Evolutionary conservation across 257 asterid species (phyloP), one percentile per base, ranked within the genome.

Genomic region (Petunia secreta): DNA sequence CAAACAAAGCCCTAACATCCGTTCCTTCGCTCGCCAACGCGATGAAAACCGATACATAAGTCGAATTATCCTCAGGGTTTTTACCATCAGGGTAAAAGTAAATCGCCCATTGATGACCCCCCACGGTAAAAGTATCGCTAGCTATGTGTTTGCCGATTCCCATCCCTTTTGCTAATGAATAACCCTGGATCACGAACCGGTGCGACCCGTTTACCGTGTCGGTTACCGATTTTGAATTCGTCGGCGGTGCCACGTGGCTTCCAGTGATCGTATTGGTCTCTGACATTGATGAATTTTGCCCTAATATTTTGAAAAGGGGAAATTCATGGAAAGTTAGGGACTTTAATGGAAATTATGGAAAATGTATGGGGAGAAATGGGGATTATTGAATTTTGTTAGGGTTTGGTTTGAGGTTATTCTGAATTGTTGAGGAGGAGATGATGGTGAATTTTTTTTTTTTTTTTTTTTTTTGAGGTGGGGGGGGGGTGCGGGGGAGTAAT

Each of bases 21-120:
- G 95, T 89, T 43, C 97, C 97, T 83, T 93, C 97, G 81, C 97
- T 93, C 2, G 92, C 97, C 77, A 93, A 63, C 41, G 97, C 97
- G 62, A 93, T 93, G 59, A 93, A 93, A 37, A 89, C 97, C 54
- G 97, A 93, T 0, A 93, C 97, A 36, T 93, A 90, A 0, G 93
- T 84, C 2, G 91, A 89, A 83, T 86, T 92, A 80, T 93, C 97
- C 85, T 93, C 97, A 0, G 92, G 95, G 52, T 91, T 92, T 34
- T 92, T 92, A 36, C 96, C 97, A 66, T 92, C 97, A 1, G 97
- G 97, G 73, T 92, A 92, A 80, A 92, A 92, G 90, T 92, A 90
- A 86, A 92, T 91, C 69, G 94, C 97, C 97, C 97, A 92, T 75
- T 92, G 90, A 14, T 87, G 90, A 16, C 96, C 97, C 13, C 96